Percentiles rank a stretch among this genome's conserved stretches.
phyloP scores from a whole-genome alignment of 2,329 filamentous ascomycete species.

The Alternaria hordeiaustralica region DNA sequence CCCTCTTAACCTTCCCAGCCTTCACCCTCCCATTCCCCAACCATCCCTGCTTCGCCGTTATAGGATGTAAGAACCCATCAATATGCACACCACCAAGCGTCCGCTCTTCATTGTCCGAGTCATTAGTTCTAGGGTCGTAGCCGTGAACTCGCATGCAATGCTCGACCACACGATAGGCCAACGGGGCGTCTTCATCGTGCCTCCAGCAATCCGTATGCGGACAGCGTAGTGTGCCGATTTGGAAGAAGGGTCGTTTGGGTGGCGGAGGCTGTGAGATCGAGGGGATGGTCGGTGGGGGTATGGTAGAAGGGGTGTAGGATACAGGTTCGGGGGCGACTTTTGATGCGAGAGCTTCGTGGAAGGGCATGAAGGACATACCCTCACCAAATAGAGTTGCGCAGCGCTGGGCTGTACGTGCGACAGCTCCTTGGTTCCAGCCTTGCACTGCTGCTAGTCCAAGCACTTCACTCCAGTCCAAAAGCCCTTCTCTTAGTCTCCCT shows the following conservation, averaged over 20 bases:
- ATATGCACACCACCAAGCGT: slow-evolving; percentile 69
- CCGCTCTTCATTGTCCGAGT: slow-evolving; percentile 54
- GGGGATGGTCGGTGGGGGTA: slow-evolving; percentile 19
- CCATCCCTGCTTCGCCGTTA: slow-evolving; percentile 49
- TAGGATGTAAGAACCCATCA: slow-evolving; percentile 69
- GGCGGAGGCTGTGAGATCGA: background rate
- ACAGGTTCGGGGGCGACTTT: slow-evolving; percentile 35
- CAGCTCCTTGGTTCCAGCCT: slow-evolving; percentile 68
- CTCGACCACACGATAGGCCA: slow-evolving; percentile 43
- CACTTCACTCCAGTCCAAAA: slow-evolving; percentile 81
- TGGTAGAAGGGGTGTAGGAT: slow-evolving; percentile 44
- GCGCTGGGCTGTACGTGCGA: slow-evolving; percentile 73
- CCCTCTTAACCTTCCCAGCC: slow-evolving; percentile 20
- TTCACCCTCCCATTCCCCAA: slow-evolving; percentile 31
- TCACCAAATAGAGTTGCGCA: slow-evolving; percentile 79
- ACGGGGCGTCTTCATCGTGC: slow-evolving; percentile 32
- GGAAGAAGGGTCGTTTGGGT: slow-evolving; percentile 37
- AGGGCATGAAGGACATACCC: slow-evolving; percentile 68
- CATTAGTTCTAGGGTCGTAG: slow-evolving; percentile 48
- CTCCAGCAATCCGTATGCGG: slow-evolving; percentile 42
- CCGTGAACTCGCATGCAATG: slow-evolving; percentile 58
- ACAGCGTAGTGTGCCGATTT: slow-evolving; percentile 35
- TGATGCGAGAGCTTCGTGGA: slow-evolving; percentile 53
- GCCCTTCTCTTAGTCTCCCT: slow-evolving; percentile 17
- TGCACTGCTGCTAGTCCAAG: slow-evolving; percentile 77